Evolutionary conservation across 2,329 filamentous ascomycete genomes (phyloP), one percentile per base, ranked within the genome.

Genomic region (Oidium heveae): DNA sequence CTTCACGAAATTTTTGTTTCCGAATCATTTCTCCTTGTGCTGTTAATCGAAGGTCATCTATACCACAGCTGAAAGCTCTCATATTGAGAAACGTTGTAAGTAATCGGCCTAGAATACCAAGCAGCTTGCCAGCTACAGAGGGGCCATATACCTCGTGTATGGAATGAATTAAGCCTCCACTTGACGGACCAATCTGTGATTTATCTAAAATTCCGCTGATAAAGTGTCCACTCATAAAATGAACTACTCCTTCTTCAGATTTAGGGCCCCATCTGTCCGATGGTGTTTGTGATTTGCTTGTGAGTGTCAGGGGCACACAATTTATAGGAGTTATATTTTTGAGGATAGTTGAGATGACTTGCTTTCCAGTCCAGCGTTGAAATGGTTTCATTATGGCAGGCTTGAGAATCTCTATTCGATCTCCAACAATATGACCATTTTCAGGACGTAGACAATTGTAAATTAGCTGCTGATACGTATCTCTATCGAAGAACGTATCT

Each of bases 41-140:
- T 0, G 89, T 96, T 53, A 98, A 76, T 56, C 84, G 79, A 56
- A 98, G 73, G 72, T 98, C 93, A 63, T 98, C 89, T 68, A 98
- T 94, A 65, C 93, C 93, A 67, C 91, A 98, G 59, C 86, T 91
- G 66, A 96, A 96, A 1, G 89, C 91, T 53, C 88, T 77, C 80
- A 95, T 94, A 64, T 91, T 85, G 57, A 96, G 74, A 59, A 88
- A 82, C 63, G 88, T 83, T 0, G 91, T 98, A 58, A 98, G 70
- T 28, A 98, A 73, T 55, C 91, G 80, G 54, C 91, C 91, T 55
- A 98, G 74, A 61, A 89, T 83, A 71, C 87, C 93, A 54, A 98
- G 76, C 10, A 94, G 72, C 64, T 86, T 86, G 36, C 91, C 89
- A 20, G 91, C 89, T 58, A 83, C 75, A 16, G 82, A 82, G 56